phyloP scores from a whole-genome alignment of 352 stramenopile species.

The Phytophthora boehmeriae region DNA sequence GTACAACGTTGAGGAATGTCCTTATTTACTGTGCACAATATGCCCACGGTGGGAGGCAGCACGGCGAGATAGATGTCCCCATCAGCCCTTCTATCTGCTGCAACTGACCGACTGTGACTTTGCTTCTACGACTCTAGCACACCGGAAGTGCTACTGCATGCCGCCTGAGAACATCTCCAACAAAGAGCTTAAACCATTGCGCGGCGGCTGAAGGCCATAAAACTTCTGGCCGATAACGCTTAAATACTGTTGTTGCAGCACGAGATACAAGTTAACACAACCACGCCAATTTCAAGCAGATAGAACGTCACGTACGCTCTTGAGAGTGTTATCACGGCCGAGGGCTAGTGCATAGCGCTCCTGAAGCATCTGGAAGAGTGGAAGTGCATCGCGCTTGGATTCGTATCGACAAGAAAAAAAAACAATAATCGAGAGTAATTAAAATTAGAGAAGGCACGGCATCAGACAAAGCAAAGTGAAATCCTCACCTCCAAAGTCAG shows the following conservation, averaged over 20 bases:
- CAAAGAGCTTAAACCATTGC: conserved; percentile 79
- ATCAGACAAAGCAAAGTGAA: not conserved
- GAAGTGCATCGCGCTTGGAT: conserved; percentile 75
- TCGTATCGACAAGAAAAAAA: conserved; percentile 5
- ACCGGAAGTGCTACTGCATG: conserved; percentile 47
- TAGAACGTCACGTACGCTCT: conserved; percentile 62
- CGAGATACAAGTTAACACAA: conserved; percentile 12
- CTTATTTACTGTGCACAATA: conserved; percentile 16
- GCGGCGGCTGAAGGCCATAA: conserved; percentile 82
- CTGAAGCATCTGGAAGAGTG: conserved; percentile 88
- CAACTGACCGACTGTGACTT: conserved; percentile 3
- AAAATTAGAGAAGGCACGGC: not conserved
- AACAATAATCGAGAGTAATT: conserved; percentile 6
- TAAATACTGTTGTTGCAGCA: conserved; percentile 62
- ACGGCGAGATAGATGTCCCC: not conserved
- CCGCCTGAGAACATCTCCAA: conserved; percentile 86
- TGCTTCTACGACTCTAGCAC: conserved; percentile 13
- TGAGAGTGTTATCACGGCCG: conserved; percentile 72
- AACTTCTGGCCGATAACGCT: conserved; percentile 87
- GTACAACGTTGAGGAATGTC: no score
- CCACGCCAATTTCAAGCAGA: not conserved
- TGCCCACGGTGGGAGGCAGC: not conserved
- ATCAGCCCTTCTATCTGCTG: not conserved
- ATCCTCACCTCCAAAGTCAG: conserved; percentile 77
- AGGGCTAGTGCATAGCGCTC: conserved; percentile 81